Base-by-base conservation (phyloP, 2,329 filamentous ascomycete genomes). In the Fusarium mexicanum region DNA sequence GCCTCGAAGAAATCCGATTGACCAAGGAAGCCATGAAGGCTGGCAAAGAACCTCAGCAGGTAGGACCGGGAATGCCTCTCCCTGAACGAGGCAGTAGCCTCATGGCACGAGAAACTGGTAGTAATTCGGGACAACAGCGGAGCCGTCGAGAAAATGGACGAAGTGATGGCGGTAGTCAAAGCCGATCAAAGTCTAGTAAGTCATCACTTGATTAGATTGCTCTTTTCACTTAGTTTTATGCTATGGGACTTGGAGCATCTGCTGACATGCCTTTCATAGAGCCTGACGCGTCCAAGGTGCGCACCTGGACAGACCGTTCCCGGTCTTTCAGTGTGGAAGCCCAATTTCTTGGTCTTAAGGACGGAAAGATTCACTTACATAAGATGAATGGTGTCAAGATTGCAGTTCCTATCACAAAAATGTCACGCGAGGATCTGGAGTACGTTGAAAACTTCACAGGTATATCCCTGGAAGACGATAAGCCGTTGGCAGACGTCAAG, bases 311-410 rank as follows among this genome's bases (percentile, higher is more conserved):
- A 38, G 96, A 99, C 83, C 91, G 96, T 76, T 94, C 94, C 41
- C 96, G 96, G 78, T 96, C 95, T 2, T 99, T 99, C 85, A 98
- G 94, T 77, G 96, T 99, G 63, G 96, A 98, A 76, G 96, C 96
- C 22, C 94, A 99, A 81, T 99, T 98, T 80, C 90, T 99, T 59
- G 96, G 95, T 35, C 88, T 98, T 60, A 94, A 94, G 81, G 96
- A 98, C 80, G 94, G 95, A 73, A 98, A 98, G 83, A 97, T 99
- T 75, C 97, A 99, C 83, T 87, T 99, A 29, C 96, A 99, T 86
- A 99, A 99, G 85, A 89, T 94, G 84, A 99, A 99, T 80, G 96
- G 96, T 43, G 95, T 99, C 78, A 98, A 98, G 84, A 99, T 99
- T 83, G 96, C 96, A 14, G 96, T 99, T 8, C 96, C 96, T 6